Evolutionary conservation across 2,329 filamentous ascomycete genomes (phyloP), one percentile per base, ranked within the genome.

Genomic region (Talaromyces sp.): DNA sequence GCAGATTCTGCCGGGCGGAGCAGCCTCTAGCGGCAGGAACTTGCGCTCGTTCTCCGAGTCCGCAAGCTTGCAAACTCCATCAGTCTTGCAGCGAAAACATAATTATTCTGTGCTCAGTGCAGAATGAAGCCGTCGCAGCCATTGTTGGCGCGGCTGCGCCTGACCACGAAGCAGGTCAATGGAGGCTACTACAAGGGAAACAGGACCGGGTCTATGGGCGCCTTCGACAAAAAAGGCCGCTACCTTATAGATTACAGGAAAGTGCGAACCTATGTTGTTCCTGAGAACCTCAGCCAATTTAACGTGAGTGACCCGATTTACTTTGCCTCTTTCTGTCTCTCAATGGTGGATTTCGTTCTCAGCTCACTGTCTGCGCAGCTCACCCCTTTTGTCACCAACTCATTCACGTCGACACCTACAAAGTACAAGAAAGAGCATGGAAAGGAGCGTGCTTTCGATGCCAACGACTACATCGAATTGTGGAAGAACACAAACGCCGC

Each of bases 111-210:
- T 19, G n/a, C n/a, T 26, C 14, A 9, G 14, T 61, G 53, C 53
- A 54, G 62, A 71, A 62, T 79, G 63, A 78, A 76, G 65, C 75
- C 78, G 38, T 74, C 78, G 43, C 67, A 73, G 58, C 71, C 75
- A 35, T 86, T 96, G 69, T 82, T 83, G 68, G 81, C 86, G 73
- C 83, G 85, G 61, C 84, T 91, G 76, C 91, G 93, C 71, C 85
- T 99, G 70, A 97, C 91, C 12, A 96, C 93, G 67, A 99, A 99
- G 79, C 88, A 94, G 77, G 88, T 93, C 73, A 90, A 89, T 74
- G 91, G 91, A 72, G 93, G 92, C 67, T 99, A 88, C 85, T 99
- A 99, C 86, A 97, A 97, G 83, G 94, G 94, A 73, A 97, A 89
- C 69, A 84, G 92, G 53, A 88, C 91, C 0, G 94, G 94, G 1